Evolutionary conservation across 1,139 yeast species (phyloP), one percentile per base, ranked within the genome.

Genomic region (Debaryomycetaceae sp.): DNA sequence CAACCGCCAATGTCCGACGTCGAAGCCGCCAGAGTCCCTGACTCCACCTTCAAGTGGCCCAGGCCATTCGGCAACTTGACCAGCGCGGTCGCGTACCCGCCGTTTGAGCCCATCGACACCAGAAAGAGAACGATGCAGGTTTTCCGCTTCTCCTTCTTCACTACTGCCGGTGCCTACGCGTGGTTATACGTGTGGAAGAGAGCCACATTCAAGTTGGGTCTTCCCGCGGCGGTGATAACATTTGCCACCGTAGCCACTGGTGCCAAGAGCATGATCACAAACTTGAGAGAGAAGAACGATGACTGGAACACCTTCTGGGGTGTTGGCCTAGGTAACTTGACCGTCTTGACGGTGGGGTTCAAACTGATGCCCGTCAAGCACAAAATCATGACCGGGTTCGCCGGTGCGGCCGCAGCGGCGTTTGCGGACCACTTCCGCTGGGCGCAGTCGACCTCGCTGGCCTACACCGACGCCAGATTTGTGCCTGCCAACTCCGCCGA

Each of bases 251-350:
- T 58, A 18, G 65, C 70, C 28, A 61, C 69, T 28, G 69, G 63
- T 31, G 45, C 64, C 31, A 64, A 57, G 47, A 65, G 69, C 18
- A 51, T 61, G 23, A 39, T 62, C 30, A 57, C 72, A 38, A 67
- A 67, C 47, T 53, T 67, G 44, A 61, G 74, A 55, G 71, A 66
- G 45, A 65, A 56, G 49, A 65, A 65, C 43, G 74, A 67, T 49
- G 71, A 67, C 27, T 67, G 74, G 74, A 67, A 67, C 51, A 59
- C 65, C 9, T 64, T 67, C 45, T 58, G 66, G 62, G 73, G 62
- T 14, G 65, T 65, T 31, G 65, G 61, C 25, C 51, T 61, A 18
- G 72, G 71, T 41, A 65, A 65, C 49, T 53, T 65, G 43, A 61
- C 57, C 8, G 58, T 56, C 32, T 62, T 65, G 45, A 56, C 65